Percentiles rank a stretch among this genome's conserved stretches.
These are phyloP conservation scores for Cladosporium austrohemisphaericum DNA, from an alignment of 2,329 filamentous ascomycete species.

Conservation along the genomic window DNA sequence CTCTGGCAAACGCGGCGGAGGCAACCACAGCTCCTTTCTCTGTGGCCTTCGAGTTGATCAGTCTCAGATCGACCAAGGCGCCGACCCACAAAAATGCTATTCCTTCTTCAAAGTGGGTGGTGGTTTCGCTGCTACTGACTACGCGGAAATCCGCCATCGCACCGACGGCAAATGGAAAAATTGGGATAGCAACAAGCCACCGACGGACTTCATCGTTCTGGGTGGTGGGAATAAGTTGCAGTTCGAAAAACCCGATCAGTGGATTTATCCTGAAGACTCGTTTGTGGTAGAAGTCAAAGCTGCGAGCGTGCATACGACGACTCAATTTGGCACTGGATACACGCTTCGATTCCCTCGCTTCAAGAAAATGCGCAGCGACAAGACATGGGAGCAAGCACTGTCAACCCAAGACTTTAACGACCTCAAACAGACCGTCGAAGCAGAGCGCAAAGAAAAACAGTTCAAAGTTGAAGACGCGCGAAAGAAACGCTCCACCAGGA, in stretches of 20 bases:
- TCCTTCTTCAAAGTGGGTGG: conserved; percentile 99
- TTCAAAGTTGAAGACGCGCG: conserved; percentile 66
- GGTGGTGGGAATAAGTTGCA: conserved; percentile 68
- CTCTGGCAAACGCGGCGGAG: conserved; percentile 71
- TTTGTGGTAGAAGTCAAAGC: conserved; percentile 87
- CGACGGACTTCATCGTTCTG: conserved; percentile 73
- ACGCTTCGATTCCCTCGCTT: conserved; percentile 92
- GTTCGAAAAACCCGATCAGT: conserved; percentile 78
- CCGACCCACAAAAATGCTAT: conserved; percentile 69
- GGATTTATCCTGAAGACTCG: conserved; percentile 87
- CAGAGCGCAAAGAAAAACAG: conserved; percentile 67
- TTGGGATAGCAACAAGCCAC: conserved; percentile 76
- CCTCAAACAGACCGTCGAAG: conserved; percentile 64
- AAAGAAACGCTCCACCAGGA: conserved; percentile 61
- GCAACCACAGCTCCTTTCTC: conserved; percentile 78
- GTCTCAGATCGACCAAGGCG: conserved; percentile 51
- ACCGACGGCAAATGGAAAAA: conserved; percentile 90
- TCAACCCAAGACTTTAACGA: conserved; percentile 73
- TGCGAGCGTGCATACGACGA: conserved; percentile 68
- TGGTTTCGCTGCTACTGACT: conserved; percentile 81
- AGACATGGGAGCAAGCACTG: conserved; percentile 75
- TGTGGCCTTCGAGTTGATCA: conserved; percentile 80
- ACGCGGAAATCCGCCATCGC: conserved; percentile 72
- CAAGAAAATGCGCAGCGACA: conserved; percentile 74
- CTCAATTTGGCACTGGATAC: conserved; percentile 70